phyloP scores from a whole-genome alignment of 495 filamentous ascomycete genomes.

The Durotheca rogersii region DNA sequence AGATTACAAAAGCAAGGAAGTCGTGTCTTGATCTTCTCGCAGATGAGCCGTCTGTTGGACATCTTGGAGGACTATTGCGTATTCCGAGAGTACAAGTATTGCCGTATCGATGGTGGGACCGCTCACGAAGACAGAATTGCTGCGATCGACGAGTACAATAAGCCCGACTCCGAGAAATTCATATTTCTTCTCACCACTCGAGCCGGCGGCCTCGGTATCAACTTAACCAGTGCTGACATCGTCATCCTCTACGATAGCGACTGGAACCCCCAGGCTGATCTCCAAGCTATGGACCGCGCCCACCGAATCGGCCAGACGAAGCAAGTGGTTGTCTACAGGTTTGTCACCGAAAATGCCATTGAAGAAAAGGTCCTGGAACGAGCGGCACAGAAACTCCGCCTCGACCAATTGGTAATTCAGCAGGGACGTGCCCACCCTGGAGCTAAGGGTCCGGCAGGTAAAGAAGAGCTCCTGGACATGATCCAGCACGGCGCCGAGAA shows the following conservation, averaged over 20 bases:
- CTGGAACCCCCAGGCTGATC: constrained; percentile 98
- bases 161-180: constrained; percentile 91
- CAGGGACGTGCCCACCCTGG: constrained; percentile 95
- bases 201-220: constrained; percentile 97
- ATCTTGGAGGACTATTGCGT: constrained; percentile 99
- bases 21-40: constrained; percentile 95
- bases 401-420: constrained; percentile 99
- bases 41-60: constrained; percentile 97
- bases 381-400: constrained; percentile 93
- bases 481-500: constrained; percentile 98
- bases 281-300: constrained; percentile 98
- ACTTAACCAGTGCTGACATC: constrained; percentile 92
- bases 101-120: constrained; percentile 95
- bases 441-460: constrained; percentile 81
- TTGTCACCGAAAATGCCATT: constrained; percentile 96
- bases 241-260: constrained; percentile 98
- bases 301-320: constrained; percentile 99
- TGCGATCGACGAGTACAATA: constrained; percentile 98
- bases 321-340: constrained; percentile 93
- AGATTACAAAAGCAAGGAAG: constrained; percentile 83
- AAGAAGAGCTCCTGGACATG: constrained; percentile 95
- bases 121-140: constrained; percentile 97
- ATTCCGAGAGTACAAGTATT: constrained; percentile 91
- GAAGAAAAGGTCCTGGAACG: constrained; percentile 98
- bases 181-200: constrained; percentile 96